A percentile compares a stretch with the other conserved stretches of the same genome.
phyloP scores from a whole-genome alignment of 2,329 filamentous ascomycete species.

The Didymella keratinophila region DNA sequence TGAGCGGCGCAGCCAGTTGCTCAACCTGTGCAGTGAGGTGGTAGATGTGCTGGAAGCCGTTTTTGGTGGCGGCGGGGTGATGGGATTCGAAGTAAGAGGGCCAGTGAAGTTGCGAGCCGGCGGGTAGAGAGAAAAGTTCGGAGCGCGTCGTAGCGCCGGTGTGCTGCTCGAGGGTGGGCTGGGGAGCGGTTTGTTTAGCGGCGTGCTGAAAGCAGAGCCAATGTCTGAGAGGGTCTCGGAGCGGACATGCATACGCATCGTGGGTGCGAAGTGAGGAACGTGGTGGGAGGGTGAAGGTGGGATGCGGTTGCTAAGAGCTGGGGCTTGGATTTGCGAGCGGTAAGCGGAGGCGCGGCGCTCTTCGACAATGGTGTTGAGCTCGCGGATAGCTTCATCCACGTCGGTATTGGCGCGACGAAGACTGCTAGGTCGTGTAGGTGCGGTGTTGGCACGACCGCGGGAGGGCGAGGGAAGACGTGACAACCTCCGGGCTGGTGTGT shows the following conservation, averaged over 20 bases:
- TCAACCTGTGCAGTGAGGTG: slow-evolving; percentile 44
- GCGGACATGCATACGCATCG: slow-evolving; percentile 55
- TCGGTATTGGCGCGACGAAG: slow-evolving; percentile 50
- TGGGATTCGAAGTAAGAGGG: slow-evolving; percentile 46
- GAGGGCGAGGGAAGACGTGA: slow-evolving; percentile 46
- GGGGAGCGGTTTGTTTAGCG: slow-evolving; percentile 43
- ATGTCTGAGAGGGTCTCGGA: slow-evolving; percentile 59
- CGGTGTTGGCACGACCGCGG: slow-evolving; percentile 47
- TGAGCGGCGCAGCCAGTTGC: slow-evolving; percentile 49
- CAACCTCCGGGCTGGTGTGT: slow-evolving; percentile 36
- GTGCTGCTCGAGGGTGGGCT: slow-evolving; percentile 23
- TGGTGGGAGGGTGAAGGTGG: slow-evolving; percentile 51
- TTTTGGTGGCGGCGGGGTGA: slow-evolving; percentile 43
- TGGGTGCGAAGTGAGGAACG: slow-evolving; percentile 57
- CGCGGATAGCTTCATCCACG: slow-evolving; percentile 56
- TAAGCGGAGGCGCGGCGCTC: slow-evolving; percentile 54
- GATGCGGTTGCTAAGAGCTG: slow-evolving; percentile 38
- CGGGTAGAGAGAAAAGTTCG: slow-evolving; percentile 37
- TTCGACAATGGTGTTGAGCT: slow-evolving; percentile 60
- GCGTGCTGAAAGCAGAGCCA: slow-evolving; percentile 56
- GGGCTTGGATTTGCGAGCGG: slow-evolving; percentile 39
- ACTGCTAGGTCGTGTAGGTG: slow-evolving; percentile 46
- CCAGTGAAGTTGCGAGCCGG: slow-evolving; percentile 34
- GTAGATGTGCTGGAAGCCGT: slow-evolving; percentile 38
- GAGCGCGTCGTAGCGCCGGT: slow-evolving; percentile 24